These are phyloP conservation scores for Annulohypoxylon nitens DNA, from an alignment of 495 filamentous ascomycete genomes.

Conservation along the genomic window DNA sequence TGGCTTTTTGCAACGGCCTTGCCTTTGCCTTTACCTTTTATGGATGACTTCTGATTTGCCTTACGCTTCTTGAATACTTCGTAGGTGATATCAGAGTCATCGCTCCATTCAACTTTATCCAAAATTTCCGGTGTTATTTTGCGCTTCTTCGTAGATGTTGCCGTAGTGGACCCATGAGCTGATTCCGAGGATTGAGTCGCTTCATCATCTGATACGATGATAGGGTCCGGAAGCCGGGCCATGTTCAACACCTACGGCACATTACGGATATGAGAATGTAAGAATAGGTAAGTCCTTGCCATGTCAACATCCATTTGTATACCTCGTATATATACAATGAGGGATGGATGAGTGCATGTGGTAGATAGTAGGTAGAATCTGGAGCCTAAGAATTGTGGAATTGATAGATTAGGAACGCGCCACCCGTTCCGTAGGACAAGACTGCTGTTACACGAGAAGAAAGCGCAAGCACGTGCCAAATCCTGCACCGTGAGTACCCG, in stretches of 20 bases:
- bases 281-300: conserved; percentile 5
- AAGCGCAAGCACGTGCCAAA: conserved; percentile 27
- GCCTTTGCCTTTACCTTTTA: conserved; percentile 28
- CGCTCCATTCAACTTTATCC: conserved; percentile 42
- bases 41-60: conserved; percentile 14
- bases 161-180: conserved; percentile 15
- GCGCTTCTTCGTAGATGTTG: conserved; percentile 37
- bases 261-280: not conserved
- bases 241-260: conserved; percentile 23
- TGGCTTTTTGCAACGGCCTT: conserved; percentile 31
- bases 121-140: conserved; percentile 30
- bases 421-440: not conserved
- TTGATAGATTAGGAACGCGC: conserved; percentile 7
- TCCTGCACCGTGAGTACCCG: not conserved
- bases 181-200: conserved; percentile 40
- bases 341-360: not conserved
- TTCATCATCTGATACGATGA: conserved; percentile 49
- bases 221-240: conserved; percentile 28
- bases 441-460: conserved; percentile 14
- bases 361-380: not conserved
- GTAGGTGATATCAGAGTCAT: conserved; percentile 36
- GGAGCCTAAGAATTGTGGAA: not conserved
- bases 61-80: conserved; percentile 45
- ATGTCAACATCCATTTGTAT: not conserved
- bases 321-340: not conserved